Evolutionary conservation across 2,329 filamentous ascomycete genomes (phyloP), one percentile per base, ranked within the genome.

Genomic region (Penicillium sclerotigenum): DNA sequence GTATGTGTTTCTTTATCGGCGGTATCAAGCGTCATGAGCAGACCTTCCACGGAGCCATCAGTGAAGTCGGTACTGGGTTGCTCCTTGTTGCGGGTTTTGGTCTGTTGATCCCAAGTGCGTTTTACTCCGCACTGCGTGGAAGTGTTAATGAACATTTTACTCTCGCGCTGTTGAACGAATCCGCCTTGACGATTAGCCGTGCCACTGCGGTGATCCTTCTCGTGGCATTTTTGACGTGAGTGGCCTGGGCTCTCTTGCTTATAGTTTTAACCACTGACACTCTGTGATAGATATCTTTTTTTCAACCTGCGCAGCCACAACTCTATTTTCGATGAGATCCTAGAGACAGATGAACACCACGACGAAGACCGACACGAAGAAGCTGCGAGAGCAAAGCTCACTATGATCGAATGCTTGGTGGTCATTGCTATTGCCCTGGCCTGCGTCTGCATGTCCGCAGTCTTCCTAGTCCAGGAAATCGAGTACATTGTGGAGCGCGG

Each of bases 301-400:
- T 94, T 90, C 75, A 90, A 93, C 67, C 83, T 87, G n/a, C 83
- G 82, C 47, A 88, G 87, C 1, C 88, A 93, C 70, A 87, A 93
- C 68, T 82, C 85, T 58, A 86, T 93, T 54, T 91, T 89, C 76
- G 84, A 89, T 63, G 85, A 86, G 53, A 82, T 91, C 52, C 87
- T 91, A 62, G 83, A 87, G 66, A 75, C 79, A 28, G 89, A 93
- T 65, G 89, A 92, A 69, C 75, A 81, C 57, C 80, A 81, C 43
- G 87, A 91, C 64, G 77, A 78, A 47, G 88, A 91, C 67, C 79
- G 80, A 50, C 77, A 85, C 50, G 77, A 83, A 61, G 86, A 90
- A 60, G 60, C 78, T 1, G 71, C 68, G 29, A 87, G 88, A 68
- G 79, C 79, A 24, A 91, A 90, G 70, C 81, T 93, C 36, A 94